Evolutionary conservation across 1,284 basidiomycete species (phyloP).

Genomic region (Veloboletus limbatus): DNA sequence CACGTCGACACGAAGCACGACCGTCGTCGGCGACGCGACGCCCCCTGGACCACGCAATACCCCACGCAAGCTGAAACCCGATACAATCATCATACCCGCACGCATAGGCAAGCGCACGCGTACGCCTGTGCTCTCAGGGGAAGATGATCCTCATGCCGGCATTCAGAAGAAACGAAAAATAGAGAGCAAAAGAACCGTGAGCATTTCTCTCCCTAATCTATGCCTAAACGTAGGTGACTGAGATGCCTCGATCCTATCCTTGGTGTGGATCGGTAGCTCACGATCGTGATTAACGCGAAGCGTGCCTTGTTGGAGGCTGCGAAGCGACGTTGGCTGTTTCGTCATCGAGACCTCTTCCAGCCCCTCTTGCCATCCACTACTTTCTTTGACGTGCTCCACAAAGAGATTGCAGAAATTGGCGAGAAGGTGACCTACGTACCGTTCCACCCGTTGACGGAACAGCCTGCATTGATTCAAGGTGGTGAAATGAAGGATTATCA

Average conservation of each 20-base stretch:
- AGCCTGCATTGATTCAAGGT: constrained; percentile 44
- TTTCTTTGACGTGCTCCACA: constrained; percentile 34
- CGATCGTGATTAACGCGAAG: constrained; percentile 35
- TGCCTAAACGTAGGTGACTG: not conserved
- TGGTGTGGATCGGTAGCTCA: constrained; percentile 31
- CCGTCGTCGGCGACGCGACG: constrained; percentile 30
- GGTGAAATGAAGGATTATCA: constrained; percentile 61
- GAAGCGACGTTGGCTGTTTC: constrained; percentile 40
- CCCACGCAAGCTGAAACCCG: not conserved
- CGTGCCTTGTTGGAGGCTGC: constrained; percentile 37
- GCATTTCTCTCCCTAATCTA: constrained; percentile 2
- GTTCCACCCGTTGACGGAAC: constrained; percentile 39
- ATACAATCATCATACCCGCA: constrained; percentile 14
- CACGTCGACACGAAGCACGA: constrained; percentile 28
- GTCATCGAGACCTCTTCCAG: constrained; percentile 39
- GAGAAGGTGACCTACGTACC: constrained; percentile 35
- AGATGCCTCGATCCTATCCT: not conserved
- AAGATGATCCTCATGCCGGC: not conserved
- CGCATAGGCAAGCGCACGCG: constrained; percentile 22
- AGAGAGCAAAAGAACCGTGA: constrained; percentile 40
- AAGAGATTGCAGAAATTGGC: constrained; percentile 20
- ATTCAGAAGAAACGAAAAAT: constrained; percentile 36
- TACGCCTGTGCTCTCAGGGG: constrained; percentile 5
- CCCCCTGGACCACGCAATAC: constrained; percentile 18
- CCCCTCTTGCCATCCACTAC: constrained; percentile 39